Evolutionary conservation across 352 stramenopile genomes (phyloP), one percentile per base, ranked within the genome.

Genomic region (Phytophthora lateralis): DNA sequence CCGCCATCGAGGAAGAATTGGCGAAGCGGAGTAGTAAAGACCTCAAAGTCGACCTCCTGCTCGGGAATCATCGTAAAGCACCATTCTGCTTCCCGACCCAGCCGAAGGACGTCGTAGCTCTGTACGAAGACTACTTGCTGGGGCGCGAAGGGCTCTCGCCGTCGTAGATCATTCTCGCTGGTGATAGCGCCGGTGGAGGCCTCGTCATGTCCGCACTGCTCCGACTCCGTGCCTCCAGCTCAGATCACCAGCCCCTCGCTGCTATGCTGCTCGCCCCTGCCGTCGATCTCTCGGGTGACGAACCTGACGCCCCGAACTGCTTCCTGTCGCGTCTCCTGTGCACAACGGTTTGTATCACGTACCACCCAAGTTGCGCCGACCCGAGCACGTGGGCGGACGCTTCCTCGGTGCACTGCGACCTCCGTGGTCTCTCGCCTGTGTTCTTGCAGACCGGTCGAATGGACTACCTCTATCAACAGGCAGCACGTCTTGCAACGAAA

Each of bases 41-140:
- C 14, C 17, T 70, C 30, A 42, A 48, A 3, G 63, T 85, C 15
- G 63, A 86, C 14, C 62, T 80, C 5, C 57, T 85, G 21, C 34
- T 81, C 1, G 76, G 61, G 7, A 88, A 85, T 67, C 86, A 88
- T 52, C 74, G 69, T 20, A 88, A 88, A 49, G 29, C 56, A 4
- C 78, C 78, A 45, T 58, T 64, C 39, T 55, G 57, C 32, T 85
- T 77, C 55, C 76, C 76, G 2, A 55, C 68, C 0, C 76, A 68
- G 17, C 44, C 65, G 15, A 29, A 83, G 15, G 76, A 86, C 29
- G 60, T 58, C 0, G 41, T 86, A 24, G 26, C 47, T 1, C 66
- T 82, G 51, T 84, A 80, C 60, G 61, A 76, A 32, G 6, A 64
- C 18, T 76, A 84, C 44, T 44, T 82, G 6, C 18, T 83, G 3